Evolutionary conservation across 495 filamentous ascomycete species (phyloP).

Genomic region (Oleoguttula mirabilis): DNA sequence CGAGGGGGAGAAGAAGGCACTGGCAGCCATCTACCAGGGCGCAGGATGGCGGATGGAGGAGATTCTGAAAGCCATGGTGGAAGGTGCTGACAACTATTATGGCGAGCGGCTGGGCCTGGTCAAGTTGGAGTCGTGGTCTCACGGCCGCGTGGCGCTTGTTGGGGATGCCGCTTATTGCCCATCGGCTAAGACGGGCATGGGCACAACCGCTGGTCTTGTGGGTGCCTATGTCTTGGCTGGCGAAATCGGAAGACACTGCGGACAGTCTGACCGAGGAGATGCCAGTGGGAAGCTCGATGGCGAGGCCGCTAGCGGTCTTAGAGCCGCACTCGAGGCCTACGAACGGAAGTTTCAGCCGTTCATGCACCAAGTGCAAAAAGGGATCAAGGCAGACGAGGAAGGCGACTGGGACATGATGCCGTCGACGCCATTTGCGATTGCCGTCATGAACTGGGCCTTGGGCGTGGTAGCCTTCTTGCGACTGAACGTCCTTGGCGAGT

Average conservation of each 20-base stretch:
- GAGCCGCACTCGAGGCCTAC: background rate
- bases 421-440: background rate
- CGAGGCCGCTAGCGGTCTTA: background rate
- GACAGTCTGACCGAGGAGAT: background rate
- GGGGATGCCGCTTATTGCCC: conserved; percentile 22
- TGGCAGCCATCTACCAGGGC: background rate
- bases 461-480: background rate
- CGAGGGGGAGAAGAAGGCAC: background rate
- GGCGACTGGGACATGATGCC: background rate
- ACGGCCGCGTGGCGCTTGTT: conserved; percentile 20
- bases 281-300: background rate
- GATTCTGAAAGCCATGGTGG: conserved; percentile 3
- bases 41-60: background rate
- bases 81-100: conserved; percentile 11
- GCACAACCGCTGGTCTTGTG: conserved; percentile 19
- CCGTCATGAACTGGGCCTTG: background rate
- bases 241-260: conserved; percentile 11
- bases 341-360: background rate
- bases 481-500: too few species aligned
- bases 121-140: conserved; percentile 12
- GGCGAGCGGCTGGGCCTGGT: conserved; percentile 14
- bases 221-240: conserved; percentile 23
- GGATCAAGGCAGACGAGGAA: background rate
- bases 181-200: conserved; percentile 17
- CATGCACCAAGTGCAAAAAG: background rate